These are phyloP conservation scores for Cyclaneusma minus DNA, from an alignment of 2,329 filamentous ascomycete species.

Conservation along the genomic window DNA sequence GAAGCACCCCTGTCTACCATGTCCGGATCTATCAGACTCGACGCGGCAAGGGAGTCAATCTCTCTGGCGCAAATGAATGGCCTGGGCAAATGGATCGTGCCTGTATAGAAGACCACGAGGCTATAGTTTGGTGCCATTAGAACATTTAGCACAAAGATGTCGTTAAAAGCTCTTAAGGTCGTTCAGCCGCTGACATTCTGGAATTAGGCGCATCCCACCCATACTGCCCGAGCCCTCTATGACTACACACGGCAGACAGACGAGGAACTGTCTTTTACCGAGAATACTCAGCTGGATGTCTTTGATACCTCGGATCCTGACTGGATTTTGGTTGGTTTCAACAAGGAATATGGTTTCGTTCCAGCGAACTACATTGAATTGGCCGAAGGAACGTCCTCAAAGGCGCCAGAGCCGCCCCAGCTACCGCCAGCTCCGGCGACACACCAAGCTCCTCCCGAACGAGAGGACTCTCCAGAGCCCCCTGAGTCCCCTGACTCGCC, in stretches of 20 bases:
- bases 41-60: not conserved
- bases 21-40: constrained; percentile 2
- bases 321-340: constrained; percentile 82
- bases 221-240: constrained; percentile 81
- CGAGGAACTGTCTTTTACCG: constrained; percentile 89
- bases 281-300: constrained; percentile 69
- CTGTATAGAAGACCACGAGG: too few relatives aligned
- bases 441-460: constrained; percentile 26
- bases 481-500: constrained; percentile 13
- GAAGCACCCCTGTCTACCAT: not conserved
- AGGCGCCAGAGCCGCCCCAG: constrained; percentile 12
- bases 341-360: constrained; percentile 82
- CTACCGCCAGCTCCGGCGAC: constrained; percentile 19
- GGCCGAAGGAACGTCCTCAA: constrained; percentile 22
- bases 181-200: too few relatives aligned
- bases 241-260: constrained; percentile 96
- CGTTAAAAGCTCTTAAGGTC: too few relatives aligned
- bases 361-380: constrained; percentile 92
- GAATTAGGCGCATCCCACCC: constrained; percentile 50
- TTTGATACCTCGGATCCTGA: constrained; percentile 88
- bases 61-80: too few relatives aligned
- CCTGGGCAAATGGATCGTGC: too few relatives aligned
- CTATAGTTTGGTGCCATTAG: too few relatives aligned
- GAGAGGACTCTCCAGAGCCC: not conserved
- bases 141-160: too few relatives aligned